phyloP scores from a whole-genome alignment of 306 rosid genomes.

The Nissolia schottii region DNA sequence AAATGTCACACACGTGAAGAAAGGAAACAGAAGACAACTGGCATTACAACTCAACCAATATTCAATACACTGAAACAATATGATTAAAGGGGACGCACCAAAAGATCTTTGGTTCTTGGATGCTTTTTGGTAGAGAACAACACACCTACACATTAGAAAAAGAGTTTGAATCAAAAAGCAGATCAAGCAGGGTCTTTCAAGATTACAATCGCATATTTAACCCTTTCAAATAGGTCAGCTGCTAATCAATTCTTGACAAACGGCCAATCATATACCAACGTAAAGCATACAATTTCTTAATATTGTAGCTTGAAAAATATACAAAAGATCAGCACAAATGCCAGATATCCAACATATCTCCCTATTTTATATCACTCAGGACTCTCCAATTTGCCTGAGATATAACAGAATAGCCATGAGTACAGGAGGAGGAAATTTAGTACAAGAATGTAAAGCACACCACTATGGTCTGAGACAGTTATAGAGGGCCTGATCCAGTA shows the following conservation, averaged over 20 bases:
- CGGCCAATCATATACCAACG: constrained; percentile 7
- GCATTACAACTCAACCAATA: constrained; percentile 14
- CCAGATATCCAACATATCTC: not conserved
- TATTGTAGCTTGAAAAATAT: not conserved
- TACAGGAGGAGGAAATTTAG: constrained; percentile 3
- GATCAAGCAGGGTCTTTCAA: constrained; percentile 9
- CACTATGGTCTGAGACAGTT: constrained; percentile 86
- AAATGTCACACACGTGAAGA: constrained; percentile 8
- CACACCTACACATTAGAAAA: constrained; percentile 62
- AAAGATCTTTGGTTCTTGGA: constrained; percentile 89
- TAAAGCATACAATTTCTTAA: not conserved
- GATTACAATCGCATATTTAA: not conserved
- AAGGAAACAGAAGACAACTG: not conserved
- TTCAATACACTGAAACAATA: not conserved
- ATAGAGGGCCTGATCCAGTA: constrained; percentile 97
- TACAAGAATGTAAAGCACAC: constrained; percentile 42
- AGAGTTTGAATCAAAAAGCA: constrained; percentile 7
- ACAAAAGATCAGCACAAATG: not conserved
- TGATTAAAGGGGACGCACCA: constrained; percentile 52
- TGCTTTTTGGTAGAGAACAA: constrained; percentile 90
- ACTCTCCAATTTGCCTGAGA: not conserved
- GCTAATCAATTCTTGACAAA: constrained; percentile 7
- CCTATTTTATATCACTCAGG: not conserved
- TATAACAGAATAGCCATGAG: not conserved
- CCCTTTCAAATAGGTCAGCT: constrained; percentile 9